These are phyloP conservation scores for Cladosporium oxysporum DNA, from an alignment of 2,329 filamentous ascomycete species.

Conservation along the genomic window DNA sequence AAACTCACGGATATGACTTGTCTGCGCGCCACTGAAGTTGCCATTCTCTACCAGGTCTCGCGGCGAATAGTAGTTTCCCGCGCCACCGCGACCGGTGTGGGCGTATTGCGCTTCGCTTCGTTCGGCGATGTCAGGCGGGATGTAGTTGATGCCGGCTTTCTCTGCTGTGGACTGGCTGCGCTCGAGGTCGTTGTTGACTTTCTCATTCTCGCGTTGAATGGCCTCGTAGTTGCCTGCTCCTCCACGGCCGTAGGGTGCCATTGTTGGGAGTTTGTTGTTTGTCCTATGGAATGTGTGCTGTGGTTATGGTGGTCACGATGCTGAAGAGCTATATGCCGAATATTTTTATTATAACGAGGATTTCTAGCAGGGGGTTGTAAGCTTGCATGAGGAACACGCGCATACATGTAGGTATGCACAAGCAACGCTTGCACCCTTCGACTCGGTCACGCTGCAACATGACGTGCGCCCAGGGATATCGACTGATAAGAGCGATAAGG, in stretches of 20 bases:
- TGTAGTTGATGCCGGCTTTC: constrained; percentile 22
- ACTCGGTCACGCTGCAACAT: background rate
- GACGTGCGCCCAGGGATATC: background rate
- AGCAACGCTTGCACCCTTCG: background rate
- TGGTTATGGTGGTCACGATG: background rate
- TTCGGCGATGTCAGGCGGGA: constrained; percentile 21
- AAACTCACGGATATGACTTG: constrained; percentile 24
- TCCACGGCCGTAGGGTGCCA: constrained; percentile 40
- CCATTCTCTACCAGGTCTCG: constrained; percentile 42
- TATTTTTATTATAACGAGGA: background rate
- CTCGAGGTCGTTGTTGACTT: constrained; percentile 43
- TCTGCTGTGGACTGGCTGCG: constrained; percentile 35
- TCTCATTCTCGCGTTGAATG: constrained; percentile 30
- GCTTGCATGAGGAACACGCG: background rate
- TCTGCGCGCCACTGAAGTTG: constrained; percentile 35
- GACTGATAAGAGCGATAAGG: background rate
- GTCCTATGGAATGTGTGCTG: background rate
- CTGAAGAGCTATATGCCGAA: background rate
- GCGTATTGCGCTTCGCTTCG: constrained; percentile 41
- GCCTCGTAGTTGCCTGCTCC: constrained; percentile 48
- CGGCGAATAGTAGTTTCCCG: constrained; percentile 51
- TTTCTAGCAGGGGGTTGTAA: background rate
- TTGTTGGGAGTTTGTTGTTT: background rate
- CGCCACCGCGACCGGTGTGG: constrained; percentile 48
- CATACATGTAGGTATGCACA: background rate